Base-by-base conservation (phyloP, 1,284 basidiomycete genomes). In the Apiotrichum domesticum region DNA sequence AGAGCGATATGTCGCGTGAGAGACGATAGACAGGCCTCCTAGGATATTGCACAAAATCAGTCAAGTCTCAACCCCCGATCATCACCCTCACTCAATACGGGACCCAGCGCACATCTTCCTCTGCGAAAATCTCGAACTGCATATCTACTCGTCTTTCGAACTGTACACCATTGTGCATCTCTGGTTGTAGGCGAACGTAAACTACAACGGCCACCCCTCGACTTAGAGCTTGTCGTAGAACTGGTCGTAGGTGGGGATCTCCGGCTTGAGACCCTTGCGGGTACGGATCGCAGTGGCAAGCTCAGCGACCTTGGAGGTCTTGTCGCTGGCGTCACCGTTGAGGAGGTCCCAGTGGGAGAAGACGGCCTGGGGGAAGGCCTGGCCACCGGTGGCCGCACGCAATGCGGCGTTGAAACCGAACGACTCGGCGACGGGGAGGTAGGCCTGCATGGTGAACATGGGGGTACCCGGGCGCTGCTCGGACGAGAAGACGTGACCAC, bases 381-480 rank as follows among this genome's bases (percentile, higher is more conserved):
- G 96, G 59, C 95, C 95, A 76, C 84, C 85, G 51, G 95, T 99
- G 61, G 88, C 87, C 73, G 87, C 85, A 72, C 96, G 89, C 56
- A 99, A 85, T 68, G 90, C 94, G 70, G 88, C 92, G 79, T 95
- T 98, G 87, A 98, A 98, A 69, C 96, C 95, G 82, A 98, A 98
- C 15, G 95, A 98, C 80, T 98, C 95, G 78, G 83, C 81, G 79
- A 98, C 93, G 52, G 56, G 56, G 54, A 61, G 59, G 59, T 61
- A 61, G 7, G 59, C 58, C 58, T 59, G 42, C 33, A 45, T 39
- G 57, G 91, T 98, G 85, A 95, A 97, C 93, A 98, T 98, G 62
- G 96, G 96, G 32, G 96, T 98, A 81, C 96, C 95, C 8, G 87
- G 82, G 72, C 95, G 83, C 80, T 98, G 95, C 80, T 98, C 95